These are phyloP conservation scores for Silene uniflora DNA, from an alignment of 148 eudicot genomes.

Conservation along the genomic window DNA sequence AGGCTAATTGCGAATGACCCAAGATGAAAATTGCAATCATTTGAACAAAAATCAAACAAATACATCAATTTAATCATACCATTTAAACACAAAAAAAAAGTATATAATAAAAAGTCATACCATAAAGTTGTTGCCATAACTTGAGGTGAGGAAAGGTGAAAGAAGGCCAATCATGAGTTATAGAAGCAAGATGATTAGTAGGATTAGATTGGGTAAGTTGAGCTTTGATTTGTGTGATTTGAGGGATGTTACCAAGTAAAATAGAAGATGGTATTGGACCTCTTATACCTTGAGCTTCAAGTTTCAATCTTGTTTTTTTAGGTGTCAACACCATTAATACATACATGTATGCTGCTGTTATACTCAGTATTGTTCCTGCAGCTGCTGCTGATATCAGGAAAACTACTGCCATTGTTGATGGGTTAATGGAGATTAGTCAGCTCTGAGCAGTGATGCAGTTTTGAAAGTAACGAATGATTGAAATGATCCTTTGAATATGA, in stretches of 20 bases:
- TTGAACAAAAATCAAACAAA: too few relatives aligned
- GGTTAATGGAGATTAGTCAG: neutral
- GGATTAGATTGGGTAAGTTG: neutral
- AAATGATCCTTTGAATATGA: too few relatives aligned
- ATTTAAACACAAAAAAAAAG: neutral
- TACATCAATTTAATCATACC: neutral
- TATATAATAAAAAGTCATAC: slow-evolving; percentile 20
- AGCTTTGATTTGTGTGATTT: slow-evolving; percentile 32
- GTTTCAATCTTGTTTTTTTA: slow-evolving; percentile 30
- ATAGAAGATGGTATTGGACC: slow-evolving; percentile 40
- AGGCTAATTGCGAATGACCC: too few relatives aligned
- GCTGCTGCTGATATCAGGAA: neutral
- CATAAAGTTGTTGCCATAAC: slow-evolving; percentile 43
- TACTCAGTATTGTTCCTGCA: neutral
- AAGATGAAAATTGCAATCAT: too few relatives aligned
- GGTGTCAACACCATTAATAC: slow-evolving; percentile 25
- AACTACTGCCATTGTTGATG: slow-evolving; percentile 7
- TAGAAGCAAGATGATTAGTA: neutral
- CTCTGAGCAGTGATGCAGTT: neutral
- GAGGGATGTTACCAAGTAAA: slow-evolving; percentile 43
- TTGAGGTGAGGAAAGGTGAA: slow-evolving; percentile 38
- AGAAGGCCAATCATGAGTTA: slow-evolving; percentile 44
- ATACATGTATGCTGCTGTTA: slow-evolving; percentile 13
- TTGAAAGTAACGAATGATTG: neutral
- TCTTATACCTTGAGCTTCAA: slow-evolving; percentile 39